Conservation (phyloP, 2,329 filamentous ascomycete genomes). For the Fusarium albosuccineum region DNA sequence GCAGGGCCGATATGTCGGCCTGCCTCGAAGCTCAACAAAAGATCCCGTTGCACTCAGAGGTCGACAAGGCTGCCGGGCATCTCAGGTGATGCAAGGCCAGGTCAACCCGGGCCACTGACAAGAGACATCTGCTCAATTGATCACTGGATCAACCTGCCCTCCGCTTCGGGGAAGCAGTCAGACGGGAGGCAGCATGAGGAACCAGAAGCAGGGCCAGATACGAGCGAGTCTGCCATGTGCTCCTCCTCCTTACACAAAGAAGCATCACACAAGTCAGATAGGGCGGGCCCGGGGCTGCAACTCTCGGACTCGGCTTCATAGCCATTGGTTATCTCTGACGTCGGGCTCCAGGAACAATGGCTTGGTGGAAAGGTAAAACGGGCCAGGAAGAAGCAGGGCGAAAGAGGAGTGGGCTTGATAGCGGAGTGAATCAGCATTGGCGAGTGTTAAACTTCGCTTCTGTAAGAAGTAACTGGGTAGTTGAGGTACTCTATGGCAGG, state of each 20-base stretch:
- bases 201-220: constrained; percentile 27
- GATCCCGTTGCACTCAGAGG: constrained; percentile 31
- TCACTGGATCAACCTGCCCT: constrained; percentile 30
- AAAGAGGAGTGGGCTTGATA: constrained; percentile 30
- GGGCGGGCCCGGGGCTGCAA: constrained; percentile 9
- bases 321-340: constrained; percentile 18
- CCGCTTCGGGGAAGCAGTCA: constrained; percentile 21
- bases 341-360: constrained; percentile 18
- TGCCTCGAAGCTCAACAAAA: constrained; percentile 40
- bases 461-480: constrained; percentile 26
- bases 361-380: constrained; percentile 13
- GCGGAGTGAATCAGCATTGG: constrained; percentile 22
- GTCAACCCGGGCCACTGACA: constrained; percentile 10
- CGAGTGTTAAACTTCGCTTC: constrained; percentile 16
- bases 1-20: constrained; percentile 39
- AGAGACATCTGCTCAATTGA: constrained; percentile 26
- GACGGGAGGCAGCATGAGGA: constrained; percentile 37
- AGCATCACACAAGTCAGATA: constrained; percentile 21
- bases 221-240: constrained; percentile 33
- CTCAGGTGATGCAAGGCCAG: constrained; percentile 31
- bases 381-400: constrained; percentile 24
- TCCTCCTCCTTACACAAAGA: constrained; percentile 24
- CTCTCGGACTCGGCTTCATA: constrained; percentile 15
- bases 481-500: constrained; percentile 27
- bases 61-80: constrained; percentile 30